Percentiles rank a stretch among this genome's conserved stretches.
Evolutionary conservation across 2,329 filamentous ascomycete species (phyloP).

Genomic region (Sordariomycetes sp.): DNA sequence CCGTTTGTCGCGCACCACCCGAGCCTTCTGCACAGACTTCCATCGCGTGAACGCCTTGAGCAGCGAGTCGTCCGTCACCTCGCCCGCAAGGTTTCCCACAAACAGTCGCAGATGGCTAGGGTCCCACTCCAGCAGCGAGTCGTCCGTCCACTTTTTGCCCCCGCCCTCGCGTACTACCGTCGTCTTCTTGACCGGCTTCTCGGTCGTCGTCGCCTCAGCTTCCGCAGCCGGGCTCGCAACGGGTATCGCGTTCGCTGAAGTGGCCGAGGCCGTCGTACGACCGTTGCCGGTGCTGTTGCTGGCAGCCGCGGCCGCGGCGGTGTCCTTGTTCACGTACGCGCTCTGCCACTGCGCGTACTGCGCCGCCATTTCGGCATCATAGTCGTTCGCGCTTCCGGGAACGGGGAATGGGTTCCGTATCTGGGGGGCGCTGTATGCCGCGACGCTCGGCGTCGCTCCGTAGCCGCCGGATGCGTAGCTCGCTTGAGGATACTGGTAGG

Average conservation of each 20-base stretch:
- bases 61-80: conserved; percentile 92
- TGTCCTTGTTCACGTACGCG: conserved; percentile 61
- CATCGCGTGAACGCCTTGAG: conserved; percentile 89
- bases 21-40: conserved; percentile 78
- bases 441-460: conserved; percentile 12
- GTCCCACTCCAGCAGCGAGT: conserved; percentile 87
- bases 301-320: conserved; percentile 17
- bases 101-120: conserved; percentile 89
- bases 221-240: conserved; percentile 34
- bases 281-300: conserved; percentile 8
- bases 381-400: conserved; percentile 35
- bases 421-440: conserved; percentile 31
- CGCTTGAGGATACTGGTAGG: conserved; percentile 15
- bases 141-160: conserved; percentile 85
- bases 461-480: conserved; percentile 20
- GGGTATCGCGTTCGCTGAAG: conserved; percentile 13
- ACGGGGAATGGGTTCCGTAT: conserved; percentile 73
- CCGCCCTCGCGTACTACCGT: conserved; percentile 83
- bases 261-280: conserved; percentile 15
- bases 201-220: conserved; percentile 14
- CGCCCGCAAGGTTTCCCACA: conserved; percentile 90
- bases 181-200: conserved; percentile 50
- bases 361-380: conserved; percentile 72
- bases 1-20: conserved; percentile 88
- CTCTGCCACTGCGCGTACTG: conserved; percentile 94